These are phyloP conservation scores for Microsporum audouinii DNA, from an alignment of 2,329 filamentous ascomycete species.

Conservation along the genomic window DNA sequence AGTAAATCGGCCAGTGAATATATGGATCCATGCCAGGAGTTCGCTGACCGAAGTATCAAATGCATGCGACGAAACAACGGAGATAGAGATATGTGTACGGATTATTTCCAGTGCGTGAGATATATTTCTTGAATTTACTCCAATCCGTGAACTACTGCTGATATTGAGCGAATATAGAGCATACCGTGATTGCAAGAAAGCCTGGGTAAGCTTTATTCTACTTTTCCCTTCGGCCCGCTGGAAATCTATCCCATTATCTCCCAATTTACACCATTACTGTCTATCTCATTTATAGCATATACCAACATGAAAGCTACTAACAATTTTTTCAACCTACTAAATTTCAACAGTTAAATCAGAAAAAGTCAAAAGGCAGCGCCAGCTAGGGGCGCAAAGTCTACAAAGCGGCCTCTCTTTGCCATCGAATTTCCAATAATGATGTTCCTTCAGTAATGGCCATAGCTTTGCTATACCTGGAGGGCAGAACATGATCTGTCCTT, in stretches of 20 bases:
- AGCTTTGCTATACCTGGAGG: not conserved
- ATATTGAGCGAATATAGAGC: constrained; percentile 45
- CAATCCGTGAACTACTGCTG: not conserved
- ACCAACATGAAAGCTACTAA: not conserved
- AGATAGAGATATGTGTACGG: constrained; percentile 77
- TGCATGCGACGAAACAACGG: constrained; percentile 83
- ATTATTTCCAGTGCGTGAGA: constrained; percentile 79
- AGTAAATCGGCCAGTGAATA: constrained; percentile 85
- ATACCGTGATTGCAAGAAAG: constrained; percentile 88
- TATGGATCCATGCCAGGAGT: constrained; percentile 91
- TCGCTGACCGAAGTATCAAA: constrained; percentile 69
- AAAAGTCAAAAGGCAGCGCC: not conserved
- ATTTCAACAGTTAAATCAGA: not conserved
- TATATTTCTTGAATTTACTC: not conserved
- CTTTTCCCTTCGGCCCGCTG: no score
- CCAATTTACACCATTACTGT: not conserved
- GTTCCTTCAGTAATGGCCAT: not conserved
- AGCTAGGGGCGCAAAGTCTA: not conserved
- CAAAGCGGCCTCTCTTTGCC: not conserved
- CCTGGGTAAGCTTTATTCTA: constrained; percentile 56
- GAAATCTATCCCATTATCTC: not conserved
- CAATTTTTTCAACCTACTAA: not conserved
- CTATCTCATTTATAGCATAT: not conserved
- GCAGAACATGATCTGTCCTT: not conserved
- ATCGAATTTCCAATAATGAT: not conserved